These are phyloP conservation scores for Torulaspora indica DNA, from an alignment of 805 yeast species.

Conservation along the genomic window DNA sequence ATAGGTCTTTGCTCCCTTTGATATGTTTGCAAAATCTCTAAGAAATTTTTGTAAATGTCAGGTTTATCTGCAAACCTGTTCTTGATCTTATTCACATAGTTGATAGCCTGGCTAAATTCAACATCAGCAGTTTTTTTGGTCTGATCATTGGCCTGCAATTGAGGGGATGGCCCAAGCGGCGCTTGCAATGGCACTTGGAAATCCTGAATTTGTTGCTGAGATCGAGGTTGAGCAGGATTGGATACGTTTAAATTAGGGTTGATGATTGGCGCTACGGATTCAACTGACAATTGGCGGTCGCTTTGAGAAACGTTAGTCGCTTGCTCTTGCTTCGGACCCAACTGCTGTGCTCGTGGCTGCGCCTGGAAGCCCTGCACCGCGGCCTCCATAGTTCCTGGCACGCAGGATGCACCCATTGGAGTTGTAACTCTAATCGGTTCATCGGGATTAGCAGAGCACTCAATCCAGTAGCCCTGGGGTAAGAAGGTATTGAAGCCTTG, in stretches of 20 bases:
- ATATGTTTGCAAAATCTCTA: conserved; percentile 93
- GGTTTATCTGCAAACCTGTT: conserved; percentile 91
- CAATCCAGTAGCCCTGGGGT: conserved; percentile 94
- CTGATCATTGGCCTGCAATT: conserved; percentile 8
- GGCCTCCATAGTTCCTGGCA: conserved; percentile 31
- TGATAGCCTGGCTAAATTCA: conserved; percentile 95
- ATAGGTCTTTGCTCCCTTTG: conserved; percentile 95
- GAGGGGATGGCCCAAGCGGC: conserved; percentile 1
- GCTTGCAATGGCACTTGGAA: conserved; percentile 10
- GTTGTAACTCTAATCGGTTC: conserved; percentile 95
- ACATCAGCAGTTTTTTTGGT: conserved; percentile 53
- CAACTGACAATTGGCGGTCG: neutral
- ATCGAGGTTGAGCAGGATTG: conserved; percentile 11
- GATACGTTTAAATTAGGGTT: neutral
- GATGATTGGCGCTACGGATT: neutral
- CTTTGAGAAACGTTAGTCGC: neutral
- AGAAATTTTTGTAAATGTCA: conserved; percentile 87
- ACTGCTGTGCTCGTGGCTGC: conserved; percentile 6
- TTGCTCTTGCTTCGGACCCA: conserved; percentile 44
- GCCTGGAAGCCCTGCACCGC: conserved; percentile 3
- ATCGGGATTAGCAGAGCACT: conserved; percentile 80
- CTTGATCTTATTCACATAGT: conserved; percentile 92
- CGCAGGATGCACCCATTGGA: conserved; percentile 81
- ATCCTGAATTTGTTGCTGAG: conserved; percentile 12
- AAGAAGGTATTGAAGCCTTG: conserved; percentile 97